Conservation (phyloP, 2,329 filamentous ascomycete genomes). For the Tolypocladium inflatum region DNA sequence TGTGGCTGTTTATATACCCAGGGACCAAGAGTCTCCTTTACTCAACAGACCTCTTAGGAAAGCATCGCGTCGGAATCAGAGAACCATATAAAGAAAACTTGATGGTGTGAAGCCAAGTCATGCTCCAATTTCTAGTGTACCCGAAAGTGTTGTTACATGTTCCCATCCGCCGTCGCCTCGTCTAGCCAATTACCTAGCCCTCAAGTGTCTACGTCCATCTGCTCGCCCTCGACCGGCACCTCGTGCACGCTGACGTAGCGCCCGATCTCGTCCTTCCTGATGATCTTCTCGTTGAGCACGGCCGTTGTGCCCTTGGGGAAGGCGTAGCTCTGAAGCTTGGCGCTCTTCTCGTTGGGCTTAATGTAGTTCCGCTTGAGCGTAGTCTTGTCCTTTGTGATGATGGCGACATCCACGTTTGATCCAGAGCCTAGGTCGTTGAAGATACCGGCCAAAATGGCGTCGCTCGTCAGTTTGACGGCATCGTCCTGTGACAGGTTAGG, state of each 20-base stretch:
- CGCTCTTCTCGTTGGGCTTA: conserved; percentile 80
- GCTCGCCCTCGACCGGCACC: conserved; percentile 59
- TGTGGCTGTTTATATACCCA: conserved; percentile 6
- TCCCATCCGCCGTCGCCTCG: not conserved
- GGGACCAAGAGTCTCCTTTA: not conserved
- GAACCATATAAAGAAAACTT: not conserved
- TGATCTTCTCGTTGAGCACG: conserved; percentile 90
- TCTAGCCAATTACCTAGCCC: not conserved
- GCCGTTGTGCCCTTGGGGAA: conserved; percentile 91
- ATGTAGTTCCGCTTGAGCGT: conserved; percentile 88
- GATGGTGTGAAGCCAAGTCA: not conserved
- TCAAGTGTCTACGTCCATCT: conserved; percentile 59
- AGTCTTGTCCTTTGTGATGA: conserved; percentile 94
- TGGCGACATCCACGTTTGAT: conserved; percentile 92
- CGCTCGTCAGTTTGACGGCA: conserved; percentile 71
- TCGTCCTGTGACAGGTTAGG: conserved; percentile 64
- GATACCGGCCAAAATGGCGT: conserved; percentile 93
- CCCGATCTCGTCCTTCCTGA: conserved; percentile 85
- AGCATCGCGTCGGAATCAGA: not conserved
- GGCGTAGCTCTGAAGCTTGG: conserved; percentile 88
- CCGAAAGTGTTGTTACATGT: conserved; percentile 2
- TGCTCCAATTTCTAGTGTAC: conserved; percentile 1
- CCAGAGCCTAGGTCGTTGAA: conserved; percentile 97
- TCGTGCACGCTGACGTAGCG: conserved; percentile 92
- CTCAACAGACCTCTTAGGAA: not conserved